Evolutionary conservation across 495 filamentous ascomycete genomes (phyloP).

Genomic region (Saxophila tyrrhenica): DNA sequence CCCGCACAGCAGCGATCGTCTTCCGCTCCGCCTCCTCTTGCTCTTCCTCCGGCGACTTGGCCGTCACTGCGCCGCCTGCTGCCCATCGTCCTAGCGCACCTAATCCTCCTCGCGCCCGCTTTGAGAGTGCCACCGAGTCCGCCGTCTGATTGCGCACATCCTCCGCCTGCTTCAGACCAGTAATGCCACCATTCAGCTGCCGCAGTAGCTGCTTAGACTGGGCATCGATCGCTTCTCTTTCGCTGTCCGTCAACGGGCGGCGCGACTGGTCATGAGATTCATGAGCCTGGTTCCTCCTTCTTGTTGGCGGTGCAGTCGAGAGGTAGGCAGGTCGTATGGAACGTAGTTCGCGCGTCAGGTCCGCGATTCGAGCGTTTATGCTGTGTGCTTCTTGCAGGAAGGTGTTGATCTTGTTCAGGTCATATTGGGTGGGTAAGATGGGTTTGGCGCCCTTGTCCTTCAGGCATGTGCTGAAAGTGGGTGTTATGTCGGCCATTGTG

Average conservation of each 20-base stretch:
- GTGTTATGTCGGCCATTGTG: slow-evolving; percentile 49
- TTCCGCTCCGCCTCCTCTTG: slow-evolving; percentile 56
- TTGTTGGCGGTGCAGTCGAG: slow-evolving; percentile 50
- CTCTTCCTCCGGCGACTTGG: slow-evolving; percentile 51
- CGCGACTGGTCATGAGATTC: slow-evolving; percentile 39
- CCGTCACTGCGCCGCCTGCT: slow-evolving; percentile 35
- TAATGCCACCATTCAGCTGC: slow-evolving; percentile 65
- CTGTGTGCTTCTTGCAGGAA: slow-evolving; percentile 93
- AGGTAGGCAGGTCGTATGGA: slow-evolving; percentile 85
- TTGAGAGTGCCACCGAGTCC: slow-evolving; percentile 51
- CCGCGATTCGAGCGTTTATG: slow-evolving; percentile 78
- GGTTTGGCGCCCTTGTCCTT: slow-evolving; percentile 42
- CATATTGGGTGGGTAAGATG: slow-evolving; percentile 30
- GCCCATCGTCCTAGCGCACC: slow-evolving; percentile 64
- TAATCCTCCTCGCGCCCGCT: slow-evolving; percentile 44
- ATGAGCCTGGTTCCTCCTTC: slow-evolving; percentile 35
- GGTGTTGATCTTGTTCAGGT: slow-evolving; percentile 53
- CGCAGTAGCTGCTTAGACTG: slow-evolving; percentile 71
- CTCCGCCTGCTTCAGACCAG: slow-evolving; percentile 68
- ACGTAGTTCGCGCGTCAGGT: slow-evolving; percentile 64
- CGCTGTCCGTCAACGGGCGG: slow-evolving; percentile 31
- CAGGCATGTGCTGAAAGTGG: slow-evolving; percentile 57
- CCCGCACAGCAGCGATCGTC: slow-evolving; percentile 51
- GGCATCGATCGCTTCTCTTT: slow-evolving; percentile 61
- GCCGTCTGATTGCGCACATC: slow-evolving; percentile 65